Evolutionary conservation across 768 basidiomycete species (phyloP), one percentile per base, ranked within the genome.

Genomic region (Macrolepiota albuminosa): DNA sequence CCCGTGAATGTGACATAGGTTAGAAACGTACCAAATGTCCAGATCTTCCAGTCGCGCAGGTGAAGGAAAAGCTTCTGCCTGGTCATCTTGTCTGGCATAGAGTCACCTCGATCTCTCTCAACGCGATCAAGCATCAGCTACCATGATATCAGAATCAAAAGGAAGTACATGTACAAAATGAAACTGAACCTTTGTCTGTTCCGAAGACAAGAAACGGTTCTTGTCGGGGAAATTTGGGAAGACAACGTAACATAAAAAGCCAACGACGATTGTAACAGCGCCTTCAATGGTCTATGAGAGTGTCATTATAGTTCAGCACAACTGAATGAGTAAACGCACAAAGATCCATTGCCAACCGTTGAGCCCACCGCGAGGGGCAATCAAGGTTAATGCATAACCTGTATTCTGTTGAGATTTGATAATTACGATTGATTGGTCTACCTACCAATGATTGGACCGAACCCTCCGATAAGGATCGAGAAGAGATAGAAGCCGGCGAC

Each of bases 21-120:
- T 24, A 16, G 45, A 6, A 43, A 59, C 71, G 10, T 56, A 74
- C 74, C 75, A 58, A 67, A 74, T 37, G 69, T 69, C 76, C 75
- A 77, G 8, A 76, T 55, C 36, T 70, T 69, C 67, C 73, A 74
- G 60, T 78, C 76, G 29, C 66, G 55, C n/a, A 78, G 61, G 58
- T 76, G 74, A 48, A 67, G 65, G 45, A 72, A n/a, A 26, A 78
- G 57, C 58, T 75, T 76, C 14, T 48, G 21, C 36, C 53, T 43
- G 1, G 69, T 74, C 56, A 76, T 67, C 26, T 70, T 43, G 60
- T 77, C 75, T 0, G 75, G 71, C 24, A 76, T 54, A 47, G 75
- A 69, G 61, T 78, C 76, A 4, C 72, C 71, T 49, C 75, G 68
- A 63, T 77, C 76, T n/a, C 65, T 68, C 60, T 75, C 69, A 29